phyloP scores from a whole-genome alignment of 75 land plant genomes.

The Pseudotsuga menziesii region DNA sequence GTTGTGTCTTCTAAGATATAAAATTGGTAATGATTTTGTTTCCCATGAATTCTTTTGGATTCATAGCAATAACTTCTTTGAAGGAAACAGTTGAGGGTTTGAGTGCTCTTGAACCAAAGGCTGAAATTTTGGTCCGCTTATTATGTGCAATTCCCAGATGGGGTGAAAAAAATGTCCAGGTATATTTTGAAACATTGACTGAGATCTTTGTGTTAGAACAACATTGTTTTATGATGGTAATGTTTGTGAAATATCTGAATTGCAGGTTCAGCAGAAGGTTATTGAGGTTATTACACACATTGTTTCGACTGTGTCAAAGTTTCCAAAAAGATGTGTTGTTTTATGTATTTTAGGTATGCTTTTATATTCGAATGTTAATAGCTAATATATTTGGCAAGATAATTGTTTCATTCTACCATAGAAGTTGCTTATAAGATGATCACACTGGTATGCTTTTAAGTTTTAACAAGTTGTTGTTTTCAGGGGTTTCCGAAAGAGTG shows the following conservation, averaged over 20 bases:
- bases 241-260: background rate
- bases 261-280: slow-evolving; percentile 95
- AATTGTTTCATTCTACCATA: background rate
- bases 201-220: background rate
- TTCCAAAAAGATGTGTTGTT: slow-evolving; percentile 89
- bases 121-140: slow-evolving; percentile 85
- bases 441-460: background rate
- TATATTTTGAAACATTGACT: slow-evolving; percentile 7
- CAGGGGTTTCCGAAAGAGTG: slow-evolving; percentile 88
- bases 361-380: background rate
- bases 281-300: slow-evolving; percentile 80
- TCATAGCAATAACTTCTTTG: slow-evolving; percentile 68
- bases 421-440: background rate
- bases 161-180: slow-evolving; percentile 99
- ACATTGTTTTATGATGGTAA: too few relatives aligned
- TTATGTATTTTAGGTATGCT: slow-evolving; percentile 77
- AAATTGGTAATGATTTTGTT: background rate
- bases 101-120: slow-evolving; percentile 46
- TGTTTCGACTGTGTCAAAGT: slow-evolving; percentile 63
- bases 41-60: background rate
- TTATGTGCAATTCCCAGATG: slow-evolving; percentile 91
- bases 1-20: too few relatives aligned
- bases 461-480: background rate
- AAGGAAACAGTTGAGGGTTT: slow-evolving; percentile 71
- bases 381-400: background rate